These are phyloP conservation scores for Arthrinium phaeospermum DNA, from an alignment of 2,329 filamentous ascomycete genomes.

Conservation along the genomic window DNA sequence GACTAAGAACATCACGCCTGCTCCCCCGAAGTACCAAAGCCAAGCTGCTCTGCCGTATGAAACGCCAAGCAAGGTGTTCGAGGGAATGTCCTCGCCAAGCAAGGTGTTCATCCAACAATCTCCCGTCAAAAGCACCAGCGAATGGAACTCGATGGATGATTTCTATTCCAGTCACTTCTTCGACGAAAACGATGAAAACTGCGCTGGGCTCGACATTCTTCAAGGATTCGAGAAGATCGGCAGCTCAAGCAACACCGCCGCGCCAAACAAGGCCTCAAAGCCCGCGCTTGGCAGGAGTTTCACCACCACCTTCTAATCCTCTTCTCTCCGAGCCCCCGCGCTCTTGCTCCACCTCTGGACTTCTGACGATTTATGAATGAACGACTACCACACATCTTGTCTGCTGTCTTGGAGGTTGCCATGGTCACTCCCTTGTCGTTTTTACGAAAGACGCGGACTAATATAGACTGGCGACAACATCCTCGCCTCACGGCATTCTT, in stretches of 20 bases:
- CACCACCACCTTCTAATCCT: conserved; percentile 43
- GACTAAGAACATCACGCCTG: conserved; percentile 55
- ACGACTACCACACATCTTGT: conserved; percentile 24
- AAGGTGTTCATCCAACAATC: conserved; percentile 52
- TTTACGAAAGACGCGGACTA: conserved; percentile 22
- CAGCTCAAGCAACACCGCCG: conserved; percentile 43
- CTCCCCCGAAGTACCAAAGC: conserved; percentile 52
- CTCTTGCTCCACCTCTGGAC: conserved; percentile 16
- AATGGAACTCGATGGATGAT: conserved; percentile 53
- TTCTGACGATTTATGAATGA: conserved; percentile 29
- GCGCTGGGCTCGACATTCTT: conserved; percentile 70
- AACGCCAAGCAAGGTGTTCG: conserved; percentile 64
- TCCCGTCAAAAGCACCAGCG: conserved; percentile 45
- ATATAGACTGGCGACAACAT: conserved; percentile 29
- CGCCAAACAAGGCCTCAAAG: conserved; percentile 38
- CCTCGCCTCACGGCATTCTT: conserved; percentile 40
- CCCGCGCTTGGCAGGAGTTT: conserved; percentile 44
- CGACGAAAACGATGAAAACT: conserved; percentile 63
- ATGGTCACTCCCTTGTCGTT: conserved; percentile 19
- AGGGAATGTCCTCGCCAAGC: conserved; percentile 60
- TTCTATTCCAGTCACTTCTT: conserved; percentile 61
- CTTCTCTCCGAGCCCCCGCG: conserved; percentile 19
- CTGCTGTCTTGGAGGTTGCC: conserved; percentile 16
- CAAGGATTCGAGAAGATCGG: conserved; percentile 81
- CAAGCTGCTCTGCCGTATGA: conserved; percentile 51